Evolutionary conservation across 1,139 yeast genomes (phyloP).

Genomic region (Debaryomyces psychrophilus): DNA sequence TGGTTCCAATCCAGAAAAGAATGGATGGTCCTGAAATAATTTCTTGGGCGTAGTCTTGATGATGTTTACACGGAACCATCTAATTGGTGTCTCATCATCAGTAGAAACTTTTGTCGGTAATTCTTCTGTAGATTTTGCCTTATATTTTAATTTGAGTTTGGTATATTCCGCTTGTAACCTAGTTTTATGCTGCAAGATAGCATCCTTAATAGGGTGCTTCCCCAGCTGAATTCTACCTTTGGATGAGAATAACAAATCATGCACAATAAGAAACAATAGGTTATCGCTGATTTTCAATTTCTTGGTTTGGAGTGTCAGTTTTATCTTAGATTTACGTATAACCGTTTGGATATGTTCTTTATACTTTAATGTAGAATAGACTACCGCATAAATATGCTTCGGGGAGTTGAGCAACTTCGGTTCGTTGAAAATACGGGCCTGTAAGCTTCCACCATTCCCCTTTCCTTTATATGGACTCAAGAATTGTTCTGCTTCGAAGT

Average conservation of each 20-base stretch:
- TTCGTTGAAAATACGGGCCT: constrained; percentile 65
- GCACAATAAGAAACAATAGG: constrained; percentile 67
- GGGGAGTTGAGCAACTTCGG: constrained; percentile 49
- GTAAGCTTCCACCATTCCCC: constrained; percentile 50
- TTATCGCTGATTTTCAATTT: constrained; percentile 46
- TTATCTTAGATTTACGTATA: constrained; percentile 67
- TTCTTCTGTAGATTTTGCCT: constrained; percentile 45
- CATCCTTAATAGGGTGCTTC: constrained; percentile 83
- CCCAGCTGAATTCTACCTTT: constrained; percentile 88
- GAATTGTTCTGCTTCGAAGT: constrained; percentile 62
- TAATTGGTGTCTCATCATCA: constrained; percentile 74
- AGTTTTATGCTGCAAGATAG: constrained; percentile 74
- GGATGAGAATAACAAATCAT: constrained; percentile 77
- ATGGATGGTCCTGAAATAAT: constrained; percentile 41
- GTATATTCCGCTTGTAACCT: constrained; percentile 80
- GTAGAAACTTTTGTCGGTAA: constrained; percentile 37
- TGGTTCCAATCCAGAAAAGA: constrained; percentile 49
- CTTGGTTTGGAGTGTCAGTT: constrained; percentile 38
- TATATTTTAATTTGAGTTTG: constrained; percentile 71
- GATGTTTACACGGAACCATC: constrained; percentile 85
- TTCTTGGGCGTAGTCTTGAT: constrained; percentile 46
- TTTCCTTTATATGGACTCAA: constrained; percentile 27
- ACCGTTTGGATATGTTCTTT: constrained; percentile 62
- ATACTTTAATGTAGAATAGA: constrained; percentile 73
- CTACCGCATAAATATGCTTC: constrained; percentile 82